Conservation (phyloP, 257 asterid species). For the Solanum verrucosum region DNA sequence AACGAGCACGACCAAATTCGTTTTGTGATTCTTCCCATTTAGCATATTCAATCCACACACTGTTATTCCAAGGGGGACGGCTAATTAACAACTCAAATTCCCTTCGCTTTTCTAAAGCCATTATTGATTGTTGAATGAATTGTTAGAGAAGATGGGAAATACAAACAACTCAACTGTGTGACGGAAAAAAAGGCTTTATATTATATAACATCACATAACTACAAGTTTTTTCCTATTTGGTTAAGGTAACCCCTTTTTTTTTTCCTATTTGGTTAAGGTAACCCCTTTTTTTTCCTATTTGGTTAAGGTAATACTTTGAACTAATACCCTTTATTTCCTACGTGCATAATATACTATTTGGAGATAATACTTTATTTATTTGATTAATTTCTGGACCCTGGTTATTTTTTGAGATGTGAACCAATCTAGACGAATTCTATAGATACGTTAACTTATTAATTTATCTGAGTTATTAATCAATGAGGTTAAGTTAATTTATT, state of each 20-base stretch:
- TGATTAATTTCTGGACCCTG: neutral
- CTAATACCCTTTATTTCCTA: neutral
- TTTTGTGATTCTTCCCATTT: neutral
- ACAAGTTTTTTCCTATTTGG: neutral
- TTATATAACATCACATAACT: neutral
- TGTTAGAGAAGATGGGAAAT: neutral
- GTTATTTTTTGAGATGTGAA: neutral
- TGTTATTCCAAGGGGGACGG: neutral
- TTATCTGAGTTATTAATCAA: neutral
- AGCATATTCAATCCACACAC: neutral
- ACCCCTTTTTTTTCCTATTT: no score
- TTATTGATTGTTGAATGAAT: neutral
- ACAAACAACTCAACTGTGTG: neutral
- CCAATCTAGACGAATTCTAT: neutral
- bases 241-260: no score
- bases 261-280: no score
- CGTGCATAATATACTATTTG: no score
- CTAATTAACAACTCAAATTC: neutral
- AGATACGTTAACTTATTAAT: neutral
- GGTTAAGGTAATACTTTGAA: neutral
- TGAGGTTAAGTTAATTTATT: no score
- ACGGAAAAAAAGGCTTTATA: neutral
- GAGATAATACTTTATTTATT: neutral
- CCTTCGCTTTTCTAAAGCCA: neutral
- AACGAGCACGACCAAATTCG: neutral